Percentiles rank a stretch among this genome's conserved stretches.
Conservation (phyloP, 192 early-diverging fungal species). For the Entomortierella parvispora region DNA sequence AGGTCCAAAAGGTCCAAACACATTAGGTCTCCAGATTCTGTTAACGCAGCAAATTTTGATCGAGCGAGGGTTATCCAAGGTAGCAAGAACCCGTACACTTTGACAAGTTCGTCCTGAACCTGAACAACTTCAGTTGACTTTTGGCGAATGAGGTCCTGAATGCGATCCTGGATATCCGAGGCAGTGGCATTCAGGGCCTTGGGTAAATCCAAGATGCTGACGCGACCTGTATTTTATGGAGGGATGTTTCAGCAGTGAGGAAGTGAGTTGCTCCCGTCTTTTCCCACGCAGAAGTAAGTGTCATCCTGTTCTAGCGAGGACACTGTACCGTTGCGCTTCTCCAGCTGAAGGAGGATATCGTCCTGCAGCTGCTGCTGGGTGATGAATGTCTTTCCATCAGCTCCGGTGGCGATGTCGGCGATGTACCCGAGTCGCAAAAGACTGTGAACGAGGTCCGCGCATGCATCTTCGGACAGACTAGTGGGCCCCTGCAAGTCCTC, state of each 20-base stretch:
- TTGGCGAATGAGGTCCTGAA: conserved; percentile 16
- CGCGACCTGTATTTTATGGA: conserved; percentile 17
- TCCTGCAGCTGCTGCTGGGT: conserved; percentile 38
- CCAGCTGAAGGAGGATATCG: conserved; percentile 20
- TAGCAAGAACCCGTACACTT: conserved; percentile 5
- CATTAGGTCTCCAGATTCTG: neutral
- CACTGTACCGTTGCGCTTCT: conserved; percentile 24
- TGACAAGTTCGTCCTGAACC: conserved; percentile 38
- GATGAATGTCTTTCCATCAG: conserved; percentile 45
- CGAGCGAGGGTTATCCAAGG: neutral
- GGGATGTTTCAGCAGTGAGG: neutral
- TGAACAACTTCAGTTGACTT: conserved; percentile 12
- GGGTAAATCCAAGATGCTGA: conserved; percentile 33
- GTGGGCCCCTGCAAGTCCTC: conserved; percentile 29
- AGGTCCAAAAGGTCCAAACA: neutral
- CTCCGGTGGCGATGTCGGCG: conserved; percentile 14
- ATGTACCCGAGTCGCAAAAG: conserved; percentile 37
- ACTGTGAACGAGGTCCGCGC: conserved; percentile 32
- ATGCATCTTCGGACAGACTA: conserved; percentile 37
- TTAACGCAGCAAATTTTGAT: neutral
- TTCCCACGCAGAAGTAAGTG: too few relatives aligned
- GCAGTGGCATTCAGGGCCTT: conserved; percentile 29
- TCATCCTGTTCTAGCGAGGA: too few relatives aligned
- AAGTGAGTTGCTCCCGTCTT: too few relatives aligned
- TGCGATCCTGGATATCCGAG: conserved; percentile 28